Evolutionary conservation across 805 yeast species (phyloP), one percentile per base, ranked within the genome.

Genomic region (Aciculoconidium aculeatum): DNA sequence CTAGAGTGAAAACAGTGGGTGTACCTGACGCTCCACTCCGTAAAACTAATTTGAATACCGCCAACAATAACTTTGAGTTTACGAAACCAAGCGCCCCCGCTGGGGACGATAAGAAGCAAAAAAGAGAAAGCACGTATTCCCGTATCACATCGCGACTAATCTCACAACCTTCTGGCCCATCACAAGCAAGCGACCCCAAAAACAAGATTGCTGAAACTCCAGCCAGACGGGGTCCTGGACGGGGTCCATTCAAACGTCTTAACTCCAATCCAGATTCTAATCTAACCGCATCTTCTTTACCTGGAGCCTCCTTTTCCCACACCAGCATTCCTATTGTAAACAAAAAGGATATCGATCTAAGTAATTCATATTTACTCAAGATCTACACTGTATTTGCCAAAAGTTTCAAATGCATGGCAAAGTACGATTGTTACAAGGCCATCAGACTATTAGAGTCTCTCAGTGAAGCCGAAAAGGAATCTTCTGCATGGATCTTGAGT

Each of bases 401-500:
- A 45, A 76, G 74, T n/a, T 74, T 52, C 51, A 74, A 72, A 42
- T 69, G 80, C 11, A 68, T 75, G 64, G 57, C 70, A 37, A 63
- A 69, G 23, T 88, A 72, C 53, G 92, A 88, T 46, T 83, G 94
- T 41, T 76, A 75, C 47, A 77, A 80, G 44, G 94, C 96, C 0
- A 74, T 88, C 7, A 58, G 90, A 32, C 58, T 75, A 2, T 61
- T 90, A 17, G 75, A 74, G 31, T 54, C 75, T 14, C 61, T 92
- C 12, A 84, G 94, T 1, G 70, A 67, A 28, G 45, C 63, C 27
- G 83, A 80, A 52, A 61, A 70, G 35, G 62, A 75, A 31, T 70
- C 95, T 13, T 22, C 27, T 4, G 92, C 96, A 0, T 87, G 92
- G 84, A 94, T 87, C 8, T 67, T 85, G 27, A 72, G 87, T 13